Percentiles rank a stretch among this genome's conserved stretches.
phyloP scores from a whole-genome alignment of 2,329 filamentous ascomycete genomes.

The Raffaelea arxii region DNA sequence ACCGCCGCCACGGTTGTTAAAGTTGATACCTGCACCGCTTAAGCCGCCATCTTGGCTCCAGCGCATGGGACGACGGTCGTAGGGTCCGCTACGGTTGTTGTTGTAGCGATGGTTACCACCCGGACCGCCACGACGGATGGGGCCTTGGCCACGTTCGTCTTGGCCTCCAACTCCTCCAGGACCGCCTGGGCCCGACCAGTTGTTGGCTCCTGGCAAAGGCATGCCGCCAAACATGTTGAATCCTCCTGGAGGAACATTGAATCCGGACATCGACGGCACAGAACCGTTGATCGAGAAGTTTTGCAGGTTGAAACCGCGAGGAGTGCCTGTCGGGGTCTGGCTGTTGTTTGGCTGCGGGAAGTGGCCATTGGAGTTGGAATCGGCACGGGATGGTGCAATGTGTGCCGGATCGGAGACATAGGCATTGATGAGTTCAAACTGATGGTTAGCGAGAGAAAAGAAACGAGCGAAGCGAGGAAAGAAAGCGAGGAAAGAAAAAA shows the following conservation, averaged over 20 bases:
- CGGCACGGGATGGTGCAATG: constrained; percentile 84
- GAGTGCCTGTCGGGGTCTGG: constrained; percentile 71
- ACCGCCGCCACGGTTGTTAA: constrained; percentile 33
- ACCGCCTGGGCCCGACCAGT: constrained; percentile 49
- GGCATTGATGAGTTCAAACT: constrained; percentile 85
- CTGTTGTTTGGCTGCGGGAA: constrained; percentile 76
- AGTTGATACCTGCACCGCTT: constrained; percentile 20
- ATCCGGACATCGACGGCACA: constrained; percentile 50
- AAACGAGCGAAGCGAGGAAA: constrained; percentile 3
- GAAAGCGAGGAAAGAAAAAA: not conserved
- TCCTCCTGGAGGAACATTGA: constrained; percentile 28
- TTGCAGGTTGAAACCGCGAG: constrained; percentile 80
- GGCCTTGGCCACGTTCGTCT: constrained; percentile 49
- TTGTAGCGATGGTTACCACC: constrained; percentile 43
- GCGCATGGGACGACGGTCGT: constrained; percentile 55
- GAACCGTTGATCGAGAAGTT: constrained; percentile 55
- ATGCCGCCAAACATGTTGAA: constrained; percentile 40
- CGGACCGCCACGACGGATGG: constrained; percentile 51
- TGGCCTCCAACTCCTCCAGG: constrained; percentile 46
- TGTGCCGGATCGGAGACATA: constrained; percentile 93
- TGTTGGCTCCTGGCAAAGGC: constrained; percentile 30
- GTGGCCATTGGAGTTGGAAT: constrained; percentile 92
- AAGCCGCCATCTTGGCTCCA: constrained; percentile 31
- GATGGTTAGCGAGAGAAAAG: constrained; percentile 5
- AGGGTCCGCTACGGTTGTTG: constrained; percentile 59